Evolutionary conservation across 2,329 filamentous ascomycete species (phyloP), one percentile per base, ranked within the genome.

Genomic region (Cytospora leucostoma): DNA sequence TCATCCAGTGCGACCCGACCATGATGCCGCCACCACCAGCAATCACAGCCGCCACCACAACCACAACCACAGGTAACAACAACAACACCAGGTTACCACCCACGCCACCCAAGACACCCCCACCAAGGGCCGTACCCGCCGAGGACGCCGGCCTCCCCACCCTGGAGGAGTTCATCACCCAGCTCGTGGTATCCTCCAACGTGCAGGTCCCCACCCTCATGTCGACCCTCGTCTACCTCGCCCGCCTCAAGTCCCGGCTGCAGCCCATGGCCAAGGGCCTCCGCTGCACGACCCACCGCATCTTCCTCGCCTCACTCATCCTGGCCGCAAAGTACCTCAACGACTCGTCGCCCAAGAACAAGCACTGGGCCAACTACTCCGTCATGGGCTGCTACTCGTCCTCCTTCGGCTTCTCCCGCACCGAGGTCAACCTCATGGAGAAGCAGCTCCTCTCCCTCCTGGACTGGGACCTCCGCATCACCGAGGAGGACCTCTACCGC

Each of bases 401-500:
- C 56, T 55, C 61, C 7, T 99, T 98, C 73, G 91, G 93, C 70
- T 98, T 99, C 83, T 94, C 88, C 71, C 84, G 93, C 69, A 95
- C 92, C 40, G 95, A 99, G 79, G 95, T 99, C 71, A 99, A 99
- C 81, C 84, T 98, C 67, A 99, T 99, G 95, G 95, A 99, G 84
- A 96, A 96, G 84, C 95, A 99, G 79, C 85, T 99, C 35, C 88
- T 99, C 59, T 95, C 92, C 81, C 85, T 99, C 51, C 84, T 99
- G 53, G 91, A 97, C 74, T 99, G 93, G 92, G 92, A 99, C 69
- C 86, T 97, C 65, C 86, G 91, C 69, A 93, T 99, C 73, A 88
- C 83, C 50, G 87, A 93, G 72, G 84, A 93, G 62, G 93, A 98
- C 71, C 88, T 99, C 51, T 92, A 96, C 80, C 83, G 82, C 68